Percentiles rank a stretch among this genome's conserved stretches.
Conservation (phyloP, 106 monocot species). For the Dendrobium huoshanense region DNA sequence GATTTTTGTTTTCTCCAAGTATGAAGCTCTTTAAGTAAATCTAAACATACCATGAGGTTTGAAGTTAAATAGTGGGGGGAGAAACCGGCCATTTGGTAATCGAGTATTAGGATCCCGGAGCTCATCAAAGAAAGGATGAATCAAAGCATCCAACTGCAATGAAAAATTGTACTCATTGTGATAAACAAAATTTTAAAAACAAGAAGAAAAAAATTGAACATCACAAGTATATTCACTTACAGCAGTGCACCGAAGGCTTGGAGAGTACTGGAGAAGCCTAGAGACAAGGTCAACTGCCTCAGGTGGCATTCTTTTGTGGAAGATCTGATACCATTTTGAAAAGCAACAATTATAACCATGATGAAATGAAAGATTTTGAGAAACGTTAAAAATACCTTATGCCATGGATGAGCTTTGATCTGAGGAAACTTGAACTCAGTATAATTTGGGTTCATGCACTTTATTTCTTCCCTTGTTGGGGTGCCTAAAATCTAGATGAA, state of each 20-base stretch:
- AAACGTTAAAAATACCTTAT: conserved; percentile 1
- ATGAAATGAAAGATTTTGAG: neutral
- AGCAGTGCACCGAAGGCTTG: conserved; percentile 13
- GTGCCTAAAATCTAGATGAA: conserved; percentile 18
- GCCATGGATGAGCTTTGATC: conserved; percentile 18
- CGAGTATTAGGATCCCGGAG: conserved; percentile 14
- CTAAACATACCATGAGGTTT: conserved; percentile 14
- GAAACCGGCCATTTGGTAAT: conserved; percentile 18
- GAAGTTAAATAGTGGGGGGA: conserved; percentile 22
- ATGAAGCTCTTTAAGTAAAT: too few species aligned
- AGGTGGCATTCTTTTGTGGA: conserved; percentile 23
- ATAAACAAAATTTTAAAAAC: neutral
- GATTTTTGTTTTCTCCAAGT: too few species aligned
- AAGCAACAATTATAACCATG: neutral
- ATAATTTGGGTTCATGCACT: conserved; percentile 38
- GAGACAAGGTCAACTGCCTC: conserved; percentile 26
- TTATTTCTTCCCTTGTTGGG: conserved; percentile 34
- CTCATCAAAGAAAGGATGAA: conserved; percentile 24
- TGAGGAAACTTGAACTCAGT: conserved; percentile 25
- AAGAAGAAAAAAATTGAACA: too few species aligned
- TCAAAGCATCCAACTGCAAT: conserved; percentile 14
- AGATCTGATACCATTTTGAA: neutral
- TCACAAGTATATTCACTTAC: conserved; percentile 4
- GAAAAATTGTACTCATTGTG: neutral
- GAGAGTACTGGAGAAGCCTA: conserved; percentile 19